Percentiles rank a stretch among this genome's conserved stretches.
Evolutionary conservation across 306 rosid species (phyloP).

Genomic region (Carpinus viminea): DNA sequence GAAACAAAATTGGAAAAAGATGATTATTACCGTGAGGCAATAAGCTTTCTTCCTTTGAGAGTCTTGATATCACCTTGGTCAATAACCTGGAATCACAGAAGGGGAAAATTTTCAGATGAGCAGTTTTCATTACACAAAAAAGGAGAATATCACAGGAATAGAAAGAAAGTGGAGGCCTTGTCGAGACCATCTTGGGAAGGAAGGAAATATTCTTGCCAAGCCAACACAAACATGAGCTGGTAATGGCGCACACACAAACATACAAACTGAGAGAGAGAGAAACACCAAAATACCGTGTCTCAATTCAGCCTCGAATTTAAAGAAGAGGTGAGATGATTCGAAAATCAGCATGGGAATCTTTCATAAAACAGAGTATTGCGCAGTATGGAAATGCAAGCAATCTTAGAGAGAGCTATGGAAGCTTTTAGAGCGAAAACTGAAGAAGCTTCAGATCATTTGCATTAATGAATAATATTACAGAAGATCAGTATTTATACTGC

Average conservation of each 20-base stretch:
- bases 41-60: constrained; percentile 75
- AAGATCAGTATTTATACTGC: too few relatives aligned
- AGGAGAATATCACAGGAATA: neutral
- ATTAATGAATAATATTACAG: too few relatives aligned
- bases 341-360: too few relatives aligned
- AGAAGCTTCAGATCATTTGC: too few relatives aligned
- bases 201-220: neutral
- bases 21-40: constrained; percentile 60
- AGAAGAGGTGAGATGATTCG: too few relatives aligned
- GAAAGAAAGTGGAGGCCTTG: neutral
- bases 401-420: too few relatives aligned
- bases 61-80: constrained; percentile 64
- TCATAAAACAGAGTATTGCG: too few relatives aligned
- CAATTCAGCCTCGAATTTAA: neutral
- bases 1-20: neutral
- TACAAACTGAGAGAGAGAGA: too few relatives aligned
- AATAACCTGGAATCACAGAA: constrained; percentile 48
- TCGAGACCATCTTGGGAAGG: neutral
- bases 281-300: neutral
- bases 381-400: too few relatives aligned
- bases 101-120: constrained; percentile 17
- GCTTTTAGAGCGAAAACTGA: too few relatives aligned
- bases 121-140: constrained; percentile 6
- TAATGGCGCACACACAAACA: neutral
- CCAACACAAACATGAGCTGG: neutral